These are phyloP conservation scores for Aspergillus latus DNA, from an alignment of 2,329 filamentous ascomycete genomes.

Conservation along the genomic window DNA sequence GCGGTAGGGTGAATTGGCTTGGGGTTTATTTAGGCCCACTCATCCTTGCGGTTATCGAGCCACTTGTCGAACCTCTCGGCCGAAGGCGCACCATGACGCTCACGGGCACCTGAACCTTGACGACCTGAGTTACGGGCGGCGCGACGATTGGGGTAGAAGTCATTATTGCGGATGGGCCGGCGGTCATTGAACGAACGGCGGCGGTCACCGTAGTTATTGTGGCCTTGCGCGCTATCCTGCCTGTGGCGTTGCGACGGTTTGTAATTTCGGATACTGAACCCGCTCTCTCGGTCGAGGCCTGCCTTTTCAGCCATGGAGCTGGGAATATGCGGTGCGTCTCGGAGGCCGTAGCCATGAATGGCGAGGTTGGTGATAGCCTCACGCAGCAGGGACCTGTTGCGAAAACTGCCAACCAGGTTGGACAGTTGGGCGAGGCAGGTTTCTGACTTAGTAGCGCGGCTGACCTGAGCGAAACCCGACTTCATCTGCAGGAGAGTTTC, in stretches of 20 bases:
- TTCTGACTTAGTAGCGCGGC: conserved; percentile 26
- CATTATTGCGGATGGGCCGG: not conserved
- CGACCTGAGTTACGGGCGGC: not conserved
- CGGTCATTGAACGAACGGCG: not conserved
- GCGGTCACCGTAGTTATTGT: not conserved
- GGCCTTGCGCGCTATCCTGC: not conserved
- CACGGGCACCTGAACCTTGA: too few species aligned
- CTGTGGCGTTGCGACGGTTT: not conserved
- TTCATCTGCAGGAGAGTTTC: conserved; percentile 43
- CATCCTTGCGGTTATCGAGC: not conserved
- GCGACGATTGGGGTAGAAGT: not conserved
- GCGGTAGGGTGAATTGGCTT: not conserved
- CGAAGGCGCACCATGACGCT: not conserved
- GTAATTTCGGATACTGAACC: not conserved
- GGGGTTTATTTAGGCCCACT: not conserved
- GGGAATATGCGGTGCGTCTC: not conserved
- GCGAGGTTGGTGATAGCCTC: conserved; percentile 47
- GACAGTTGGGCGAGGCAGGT: conserved; percentile 33
- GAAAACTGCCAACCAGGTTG: conserved; percentile 24
- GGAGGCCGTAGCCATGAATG: conserved; percentile 37
- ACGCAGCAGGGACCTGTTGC: conserved; percentile 42
- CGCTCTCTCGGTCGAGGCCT: not conserved
- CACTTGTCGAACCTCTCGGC: not conserved
- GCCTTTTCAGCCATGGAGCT: not conserved
- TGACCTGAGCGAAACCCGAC: conserved; percentile 35